Evolutionary conservation across 2,329 filamentous ascomycete genomes (phyloP), one percentile per base, ranked within the genome.

Genomic region (Fusarium multiceps): DNA sequence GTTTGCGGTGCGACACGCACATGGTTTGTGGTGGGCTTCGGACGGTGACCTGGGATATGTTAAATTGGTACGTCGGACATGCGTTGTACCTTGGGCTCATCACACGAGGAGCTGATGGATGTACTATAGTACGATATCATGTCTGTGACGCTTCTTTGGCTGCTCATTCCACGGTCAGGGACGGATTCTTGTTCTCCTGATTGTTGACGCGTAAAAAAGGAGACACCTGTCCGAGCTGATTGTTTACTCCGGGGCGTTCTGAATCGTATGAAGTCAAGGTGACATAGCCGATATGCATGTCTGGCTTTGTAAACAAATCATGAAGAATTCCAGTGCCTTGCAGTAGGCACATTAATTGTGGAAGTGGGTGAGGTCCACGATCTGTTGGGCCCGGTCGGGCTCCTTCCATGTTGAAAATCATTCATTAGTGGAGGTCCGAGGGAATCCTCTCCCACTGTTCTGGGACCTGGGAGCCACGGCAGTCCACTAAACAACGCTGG

Each of bases 1-100:
- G 66, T 67, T 69, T 69, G 67, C 61, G 43, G 66, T 60, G 67
- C 57, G 66, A 71, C 70, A 73, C 49, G 63, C 41, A 61, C 60
- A 68, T 61, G 58, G 66, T 51, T 65, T 54, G 54, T 72, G 64
- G 62, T 27, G 54, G 54, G 42, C 50, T 46, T 63, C 28, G 59
- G 54, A 46, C 30, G 49, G 49, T 49, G 47, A 53, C 43, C 51
- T 59, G 42, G n/a, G 50, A 60, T 63, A 55, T 51, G 20, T 59
- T 34, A 51, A 65, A 59, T 60, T 65, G 55, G 61, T 53, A 34
- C 50, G 59, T 59, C 45, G 27, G 57, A 71, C 67, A 64, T 51
- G 47, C 47, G 67, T 63, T 45, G 46, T 55, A 66, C 53, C 25
- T 50, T 53, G 60, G 62, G 63, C n/a, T 57, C 51, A 53, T 28